Evolutionary conservation across 2,329 filamentous ascomycete species (phyloP), one percentile per base, ranked within the genome.

Genomic region (Chalaropsis ovoidea): DNA sequence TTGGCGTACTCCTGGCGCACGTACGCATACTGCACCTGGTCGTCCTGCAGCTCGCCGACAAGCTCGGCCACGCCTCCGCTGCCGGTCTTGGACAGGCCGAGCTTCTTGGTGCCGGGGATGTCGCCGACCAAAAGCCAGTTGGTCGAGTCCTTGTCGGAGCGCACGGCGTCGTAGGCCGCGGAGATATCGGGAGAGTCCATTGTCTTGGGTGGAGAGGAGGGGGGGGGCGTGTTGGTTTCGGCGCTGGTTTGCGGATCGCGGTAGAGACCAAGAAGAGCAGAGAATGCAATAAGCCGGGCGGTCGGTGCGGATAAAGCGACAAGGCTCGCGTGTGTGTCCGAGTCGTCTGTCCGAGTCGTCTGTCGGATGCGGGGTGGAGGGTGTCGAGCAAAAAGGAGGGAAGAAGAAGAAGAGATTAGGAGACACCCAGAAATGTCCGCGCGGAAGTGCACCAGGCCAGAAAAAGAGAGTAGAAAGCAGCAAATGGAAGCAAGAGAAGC

Each of bases 111-210:
- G 27, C 80, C 75, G 1, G 77, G 75, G 11, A 80, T 78, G 75
- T 86, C 82, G 69, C 83, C 85, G 70, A 88, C 78, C 66, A 88
- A 79, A 24, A 88, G 79, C 85, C 85, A 88, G 76, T 85, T 87
- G 68, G 79, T 82, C 66, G 77, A 75, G 68, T 86, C 80, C 74
- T 86, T 86, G 79, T 88, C 85, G 70, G 79, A 82, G 68, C 85
- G 84, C 66, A 88, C 84, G 68, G 82, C 81, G 35, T 87, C 82
- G 78, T 87, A 88, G 69, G 85, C 86, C 64, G 80, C 77, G 65
- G 79, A 76, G 71, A 88, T 82, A 56, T 86, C 84, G 72, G 83
- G 78, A 66, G 79, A 73, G 72, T 84, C 77, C 72, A 79, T 68
- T 49, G 22, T 66, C 19, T 47, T 15, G 27, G 24, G 54, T 11